phyloP scores from a whole-genome alignment of 371 early-diverging fungal species.

The Rhizopus delemar region DNA sequence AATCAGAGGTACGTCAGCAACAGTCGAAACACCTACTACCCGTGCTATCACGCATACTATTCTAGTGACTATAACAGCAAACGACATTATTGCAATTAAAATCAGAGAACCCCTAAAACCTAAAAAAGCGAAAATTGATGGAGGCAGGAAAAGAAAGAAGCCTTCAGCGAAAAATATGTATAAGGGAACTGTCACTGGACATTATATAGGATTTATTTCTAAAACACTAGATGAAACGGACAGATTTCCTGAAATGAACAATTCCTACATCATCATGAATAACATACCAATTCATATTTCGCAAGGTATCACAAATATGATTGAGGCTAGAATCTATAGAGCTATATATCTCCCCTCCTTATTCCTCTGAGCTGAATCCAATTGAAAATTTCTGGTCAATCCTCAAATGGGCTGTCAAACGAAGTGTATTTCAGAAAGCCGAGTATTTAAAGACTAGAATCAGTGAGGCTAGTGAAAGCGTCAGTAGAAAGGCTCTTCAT shows the following conservation, averaged over 20 bases:
- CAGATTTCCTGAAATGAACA: conserved; percentile 12
- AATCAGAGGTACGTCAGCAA: conserved; percentile 17
- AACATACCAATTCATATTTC: conserved; percentile 24
- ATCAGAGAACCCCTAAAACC: conserved; percentile 3
- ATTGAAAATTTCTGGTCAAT: conserved; percentile 19
- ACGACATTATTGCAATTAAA: conserved; percentile 12
- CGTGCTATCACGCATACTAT: conserved; percentile 14
- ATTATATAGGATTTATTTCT: conserved; percentile 11
- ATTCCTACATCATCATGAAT: conserved; percentile 19
- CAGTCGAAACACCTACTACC: conserved; percentile 14
- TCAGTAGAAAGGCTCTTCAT: conserved; percentile 21
- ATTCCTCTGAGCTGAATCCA: conserved; percentile 13
- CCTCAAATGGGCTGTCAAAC: conserved; percentile 30
- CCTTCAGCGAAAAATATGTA: neutral
- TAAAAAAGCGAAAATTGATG: conserved; percentile 12
- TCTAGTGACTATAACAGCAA: conserved; percentile 14
- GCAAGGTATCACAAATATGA: conserved; percentile 4
- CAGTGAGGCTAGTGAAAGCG: conserved; percentile 12
- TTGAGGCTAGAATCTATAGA: conserved; percentile 20
- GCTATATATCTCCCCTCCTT: conserved; percentile 12
- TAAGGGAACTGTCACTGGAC: conserved; percentile 15
- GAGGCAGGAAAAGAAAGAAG: conserved; percentile 7
- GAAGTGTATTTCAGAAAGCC: conserved; percentile 10
- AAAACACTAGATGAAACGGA: conserved; percentile 14
- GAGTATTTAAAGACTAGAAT: conserved; percentile 18